phyloP scores from a whole-genome alignment of 192 early-diverging fungal genomes.

The Umbelopsis sp. region DNA sequence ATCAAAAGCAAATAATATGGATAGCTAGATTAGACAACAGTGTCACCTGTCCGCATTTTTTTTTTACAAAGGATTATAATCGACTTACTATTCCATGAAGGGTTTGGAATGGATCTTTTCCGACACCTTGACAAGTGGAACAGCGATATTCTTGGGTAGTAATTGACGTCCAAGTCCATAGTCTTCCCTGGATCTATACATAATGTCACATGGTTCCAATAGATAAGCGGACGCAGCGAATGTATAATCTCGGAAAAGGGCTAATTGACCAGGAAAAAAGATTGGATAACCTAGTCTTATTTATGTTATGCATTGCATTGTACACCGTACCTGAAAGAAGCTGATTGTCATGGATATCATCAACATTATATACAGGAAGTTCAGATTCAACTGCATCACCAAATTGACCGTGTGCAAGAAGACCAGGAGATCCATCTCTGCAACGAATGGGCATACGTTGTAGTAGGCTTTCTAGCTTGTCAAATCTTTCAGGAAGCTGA shows the following conservation, averaged over 20 bases:
- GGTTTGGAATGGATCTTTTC: conserved; percentile 74
- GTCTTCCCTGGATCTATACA: conserved; percentile 65
- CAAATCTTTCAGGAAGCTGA: conserved; percentile 70
- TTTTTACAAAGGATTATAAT: background rate
- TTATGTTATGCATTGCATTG: too few relatives aligned
- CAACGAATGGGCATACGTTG: conserved; percentile 77
- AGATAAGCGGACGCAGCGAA: conserved; percentile 87
- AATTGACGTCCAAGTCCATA: conserved; percentile 81
- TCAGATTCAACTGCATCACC: conserved; percentile 74
- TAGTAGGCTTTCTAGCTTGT: conserved; percentile 67
- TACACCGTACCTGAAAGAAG: conserved; percentile 62
- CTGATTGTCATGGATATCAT: conserved; percentile 66
- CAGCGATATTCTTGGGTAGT: conserved; percentile 77
- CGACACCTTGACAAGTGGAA: conserved; percentile 71
- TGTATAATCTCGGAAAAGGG: conserved; percentile 87
- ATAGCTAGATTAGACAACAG: background rate
- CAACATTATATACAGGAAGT: conserved; percentile 74
- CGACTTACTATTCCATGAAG: conserved; percentile 68
- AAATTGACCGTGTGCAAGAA: conserved; percentile 78
- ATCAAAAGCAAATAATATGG: background rate
- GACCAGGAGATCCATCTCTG: conserved; percentile 67
- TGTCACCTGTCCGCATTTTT: background rate
- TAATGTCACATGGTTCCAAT: conserved; percentile 86
- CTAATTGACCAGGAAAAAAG: conserved; percentile 31
- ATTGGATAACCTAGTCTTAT: background rate